These are phyloP conservation scores for Diaporthe destruens DNA, from an alignment of 2,329 filamentous ascomycete genomes.

Conservation along the genomic window DNA sequence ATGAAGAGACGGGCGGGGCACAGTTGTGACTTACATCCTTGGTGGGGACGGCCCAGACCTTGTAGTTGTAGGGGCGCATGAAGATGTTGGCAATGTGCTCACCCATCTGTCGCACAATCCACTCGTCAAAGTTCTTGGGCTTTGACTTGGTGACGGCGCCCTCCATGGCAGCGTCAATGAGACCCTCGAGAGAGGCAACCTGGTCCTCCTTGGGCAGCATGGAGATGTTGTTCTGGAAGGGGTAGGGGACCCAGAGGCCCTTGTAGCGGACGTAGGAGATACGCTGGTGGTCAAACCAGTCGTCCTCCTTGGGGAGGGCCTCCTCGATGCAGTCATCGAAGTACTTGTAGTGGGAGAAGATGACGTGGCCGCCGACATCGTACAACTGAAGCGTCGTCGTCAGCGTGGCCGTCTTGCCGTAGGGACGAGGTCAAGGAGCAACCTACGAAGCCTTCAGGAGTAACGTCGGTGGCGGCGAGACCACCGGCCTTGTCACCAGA, in stretches of 20 bases:
- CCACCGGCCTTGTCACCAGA: slow-evolving; percentile 92
- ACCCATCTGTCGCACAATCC: slow-evolving; percentile 94
- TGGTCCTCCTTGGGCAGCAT: slow-evolving; percentile 98
- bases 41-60: slow-evolving; percentile 98
- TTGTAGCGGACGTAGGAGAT: slow-evolving; percentile 99
- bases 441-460: slow-evolving; percentile 95
- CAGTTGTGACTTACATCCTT: slow-evolving; percentile 77
- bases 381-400: slow-evolving; percentile 76
- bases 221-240: slow-evolving; percentile 99
- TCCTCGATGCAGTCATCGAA: slow-evolving; percentile 99
- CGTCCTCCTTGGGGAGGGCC: slow-evolving; percentile 90
- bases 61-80: slow-evolving; percentile 99
- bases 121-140: slow-evolving; percentile 97
- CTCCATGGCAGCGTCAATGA: slow-evolving; percentile 94
- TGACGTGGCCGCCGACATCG: slow-evolving; percentile 98
- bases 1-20: background rate
- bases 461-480: slow-evolving; percentile 94
- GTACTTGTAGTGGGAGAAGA: slow-evolving; percentile 99
- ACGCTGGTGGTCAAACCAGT: slow-evolving; percentile 98
- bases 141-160: slow-evolving; percentile 88
- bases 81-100: slow-evolving; percentile 92
- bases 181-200: slow-evolving; percentile 91
- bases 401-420: background rate
- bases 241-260: slow-evolving; percentile 96
- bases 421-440: slow-evolving; percentile 39